Percentiles rank a stretch among this genome's conserved stretches.
phyloP scores from a whole-genome alignment of 2,329 filamentous ascomycete genomes.

The Fusarium brevicatenulatum region DNA sequence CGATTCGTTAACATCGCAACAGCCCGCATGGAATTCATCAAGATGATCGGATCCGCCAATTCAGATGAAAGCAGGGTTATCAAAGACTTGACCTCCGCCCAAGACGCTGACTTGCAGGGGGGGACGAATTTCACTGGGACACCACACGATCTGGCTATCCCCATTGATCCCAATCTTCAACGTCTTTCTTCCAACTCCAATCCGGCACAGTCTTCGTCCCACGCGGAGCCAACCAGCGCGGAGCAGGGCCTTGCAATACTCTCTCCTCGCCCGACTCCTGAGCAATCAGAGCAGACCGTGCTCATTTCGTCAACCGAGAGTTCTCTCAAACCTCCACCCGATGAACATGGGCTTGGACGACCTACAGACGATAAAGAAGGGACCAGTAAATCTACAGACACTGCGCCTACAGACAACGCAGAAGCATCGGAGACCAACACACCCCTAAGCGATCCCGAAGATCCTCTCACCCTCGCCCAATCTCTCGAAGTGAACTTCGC shows the following conservation, averaged over 20 bases:
- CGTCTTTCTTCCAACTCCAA: rapidly evolving
- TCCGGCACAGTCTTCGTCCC: no score
- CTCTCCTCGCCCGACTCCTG: neutral
- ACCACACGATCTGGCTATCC: neutral
- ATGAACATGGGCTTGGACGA: neutral
- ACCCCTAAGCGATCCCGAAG: neutral
- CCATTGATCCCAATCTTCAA: neutral
- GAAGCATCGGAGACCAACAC: no score
- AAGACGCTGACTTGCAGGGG: rapidly evolving
- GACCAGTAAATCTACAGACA: no score
- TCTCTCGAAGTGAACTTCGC: neutral
- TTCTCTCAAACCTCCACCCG: rapidly evolving
- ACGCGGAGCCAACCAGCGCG: no score
- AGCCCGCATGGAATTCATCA: neutral
- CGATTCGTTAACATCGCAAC: neutral
- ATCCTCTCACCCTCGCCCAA: neutral
- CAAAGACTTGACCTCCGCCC: neutral
- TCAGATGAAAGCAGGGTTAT: neutral
- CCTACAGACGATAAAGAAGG: neutral
- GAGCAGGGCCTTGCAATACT: neutral
- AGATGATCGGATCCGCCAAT: neutral
- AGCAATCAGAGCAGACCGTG: neutral
- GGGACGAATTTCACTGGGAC: rapidly evolving
- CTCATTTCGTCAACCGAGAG: neutral
- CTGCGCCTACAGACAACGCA: rapidly evolving